Percentiles rank a stretch among this genome's conserved stretches.
Evolutionary conservation across 345 rosid genomes (phyloP).

Genomic region (Fremontodendron californicum): DNA sequence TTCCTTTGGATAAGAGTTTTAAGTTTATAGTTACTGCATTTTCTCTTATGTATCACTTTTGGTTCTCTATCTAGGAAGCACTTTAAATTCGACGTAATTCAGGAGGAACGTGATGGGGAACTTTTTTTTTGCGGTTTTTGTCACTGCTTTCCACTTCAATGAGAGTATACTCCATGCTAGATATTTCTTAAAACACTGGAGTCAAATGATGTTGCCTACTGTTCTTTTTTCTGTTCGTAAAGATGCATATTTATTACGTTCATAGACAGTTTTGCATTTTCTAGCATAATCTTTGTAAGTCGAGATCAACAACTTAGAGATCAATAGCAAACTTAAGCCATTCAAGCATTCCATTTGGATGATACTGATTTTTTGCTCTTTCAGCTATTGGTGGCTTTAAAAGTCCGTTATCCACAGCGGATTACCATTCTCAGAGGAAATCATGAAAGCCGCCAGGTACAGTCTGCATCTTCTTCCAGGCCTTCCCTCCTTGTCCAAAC

Average conservation of each 20-base stretch:
- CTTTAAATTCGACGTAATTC: background rate
- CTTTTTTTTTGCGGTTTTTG: background rate
- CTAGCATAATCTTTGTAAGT: background rate
- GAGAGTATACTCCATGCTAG: background rate
- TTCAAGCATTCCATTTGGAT: background rate
- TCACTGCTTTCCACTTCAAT: background rate
- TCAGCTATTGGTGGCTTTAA: constrained; percentile 73
- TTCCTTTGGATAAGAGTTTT: background rate
- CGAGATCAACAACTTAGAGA: background rate
- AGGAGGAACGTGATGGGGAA: too few relatives aligned
- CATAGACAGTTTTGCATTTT: background rate
- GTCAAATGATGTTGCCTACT: background rate
- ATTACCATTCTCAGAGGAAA: constrained; percentile 86
- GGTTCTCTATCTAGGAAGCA: background rate
- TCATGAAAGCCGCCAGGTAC: constrained; percentile 90
- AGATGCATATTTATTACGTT: background rate
- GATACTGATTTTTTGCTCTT: constrained; percentile 19
- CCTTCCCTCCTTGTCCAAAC: background rate
- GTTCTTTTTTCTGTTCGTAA: background rate
- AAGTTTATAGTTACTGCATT: background rate
- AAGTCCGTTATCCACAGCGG: constrained; percentile 76
- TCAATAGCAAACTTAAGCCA: background rate
- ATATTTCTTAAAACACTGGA: background rate
- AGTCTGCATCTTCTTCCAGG: background rate
- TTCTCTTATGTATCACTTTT: background rate